A percentile compares a stretch with the other conserved stretches of the same genome.
Evolutionary conservation across 306 rosid genomes (phyloP).

Genomic region (Parietaria judaica): DNA sequence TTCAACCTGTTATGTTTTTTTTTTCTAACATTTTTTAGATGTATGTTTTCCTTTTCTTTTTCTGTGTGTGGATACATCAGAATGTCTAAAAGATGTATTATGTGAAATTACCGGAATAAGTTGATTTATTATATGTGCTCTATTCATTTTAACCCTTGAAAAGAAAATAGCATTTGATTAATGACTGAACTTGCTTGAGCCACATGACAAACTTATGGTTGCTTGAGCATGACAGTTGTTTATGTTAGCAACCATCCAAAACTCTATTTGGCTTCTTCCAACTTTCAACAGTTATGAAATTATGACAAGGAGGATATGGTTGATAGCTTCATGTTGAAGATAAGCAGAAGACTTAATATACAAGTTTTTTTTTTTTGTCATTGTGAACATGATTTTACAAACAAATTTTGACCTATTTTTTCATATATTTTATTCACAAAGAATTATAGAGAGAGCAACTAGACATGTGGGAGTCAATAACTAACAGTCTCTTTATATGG

Average conservation of each 20-base stretch:
- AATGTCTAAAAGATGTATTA: too few relatives aligned
- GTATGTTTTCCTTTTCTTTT: too few relatives aligned
- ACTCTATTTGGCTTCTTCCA: background rate
- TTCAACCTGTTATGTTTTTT: too few relatives aligned
- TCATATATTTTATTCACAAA: background rate
- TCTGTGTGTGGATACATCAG: too few relatives aligned
- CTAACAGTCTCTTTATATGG: background rate
- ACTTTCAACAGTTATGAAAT: background rate
- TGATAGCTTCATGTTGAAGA: too few relatives aligned
- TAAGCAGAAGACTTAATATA: background rate
- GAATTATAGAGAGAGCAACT: background rate
- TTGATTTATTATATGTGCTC: too few relatives aligned
- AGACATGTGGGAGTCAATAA: conserved; percentile 6
- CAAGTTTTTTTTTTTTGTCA: background rate
- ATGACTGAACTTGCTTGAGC: background rate
- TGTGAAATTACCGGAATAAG: too few relatives aligned
- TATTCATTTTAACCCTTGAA: too few relatives aligned
- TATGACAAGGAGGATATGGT: too few relatives aligned
- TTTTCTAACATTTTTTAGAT: too few relatives aligned
- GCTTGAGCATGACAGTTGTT: background rate
- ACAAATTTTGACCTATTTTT: background rate
- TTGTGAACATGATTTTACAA: background rate
- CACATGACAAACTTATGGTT: conserved; percentile 4
- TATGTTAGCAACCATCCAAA: background rate
- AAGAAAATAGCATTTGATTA: background rate